Evolutionary conservation across 805 yeast genomes (phyloP).

Genomic region (Myxozyma mucilagina): DNA sequence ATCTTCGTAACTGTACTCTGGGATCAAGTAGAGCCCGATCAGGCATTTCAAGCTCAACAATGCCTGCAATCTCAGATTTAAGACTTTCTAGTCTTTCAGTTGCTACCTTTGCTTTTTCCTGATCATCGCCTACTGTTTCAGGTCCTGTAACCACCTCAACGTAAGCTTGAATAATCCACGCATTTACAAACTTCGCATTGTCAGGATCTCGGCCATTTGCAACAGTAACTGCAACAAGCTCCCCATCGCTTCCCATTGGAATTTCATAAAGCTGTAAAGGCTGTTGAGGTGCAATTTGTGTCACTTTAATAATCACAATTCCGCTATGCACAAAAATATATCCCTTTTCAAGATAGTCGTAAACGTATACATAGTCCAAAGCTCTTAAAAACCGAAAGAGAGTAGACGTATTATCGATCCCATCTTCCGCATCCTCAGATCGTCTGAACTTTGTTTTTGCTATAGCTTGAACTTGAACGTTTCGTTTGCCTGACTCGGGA

Average conservation of each 20-base stretch:
- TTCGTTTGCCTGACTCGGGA: constrained; percentile 44
- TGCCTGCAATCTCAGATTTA: constrained; percentile 21
- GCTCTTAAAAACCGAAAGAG: constrained; percentile 24
- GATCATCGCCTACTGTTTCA: constrained; percentile 21
- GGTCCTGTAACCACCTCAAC: constrained; percentile 21
- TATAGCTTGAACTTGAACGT: constrained; percentile 24
- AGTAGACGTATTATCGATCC: constrained; percentile 1
- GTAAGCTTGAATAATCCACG: constrained; percentile 31
- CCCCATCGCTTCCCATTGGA: constrained; percentile 10
- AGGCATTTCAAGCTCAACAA: constrained; percentile 25
- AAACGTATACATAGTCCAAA: constrained; percentile 27
- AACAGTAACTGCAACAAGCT: constrained; percentile 17
- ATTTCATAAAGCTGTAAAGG: constrained; percentile 23
- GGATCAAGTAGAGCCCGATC: constrained; percentile 31
- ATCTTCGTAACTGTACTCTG: constrained; percentile 26
- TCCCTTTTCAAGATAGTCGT: constrained; percentile 25
- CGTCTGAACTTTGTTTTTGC: constrained; percentile 5
- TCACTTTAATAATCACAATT: constrained; percentile 14
- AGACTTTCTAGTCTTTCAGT: constrained; percentile 20
- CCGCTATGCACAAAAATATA: constrained; percentile 21
- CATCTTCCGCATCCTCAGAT: background rate
- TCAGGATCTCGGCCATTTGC: constrained; percentile 15
- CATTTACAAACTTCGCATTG: constrained; percentile 14
- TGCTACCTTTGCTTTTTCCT: constrained; percentile 17
- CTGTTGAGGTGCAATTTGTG: constrained; percentile 21